Conservation (phyloP, 345 rosid genomes). For the Eutrema heterophyllum region DNA sequence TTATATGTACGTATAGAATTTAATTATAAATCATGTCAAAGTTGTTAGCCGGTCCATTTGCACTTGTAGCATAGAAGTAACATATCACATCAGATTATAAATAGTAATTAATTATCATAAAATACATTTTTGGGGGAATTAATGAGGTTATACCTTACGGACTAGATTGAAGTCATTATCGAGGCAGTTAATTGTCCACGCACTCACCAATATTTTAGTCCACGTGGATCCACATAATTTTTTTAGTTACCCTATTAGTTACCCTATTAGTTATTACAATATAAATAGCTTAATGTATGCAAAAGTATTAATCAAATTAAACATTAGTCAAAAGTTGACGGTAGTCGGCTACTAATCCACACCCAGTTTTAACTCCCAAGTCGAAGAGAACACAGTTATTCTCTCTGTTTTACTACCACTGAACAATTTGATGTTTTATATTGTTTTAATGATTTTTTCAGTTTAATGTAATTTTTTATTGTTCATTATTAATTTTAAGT, state of each 20-base stretch:
- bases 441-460: too few species aligned
- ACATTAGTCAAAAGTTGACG: conserved; percentile 34
- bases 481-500: too few species aligned
- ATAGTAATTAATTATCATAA: background rate
- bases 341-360: conserved; percentile 28
- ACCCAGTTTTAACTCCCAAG: conserved; percentile 18
- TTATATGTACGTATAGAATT: background rate
- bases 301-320: conserved; percentile 4
- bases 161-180: conserved; percentile 27
- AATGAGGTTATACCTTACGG: conserved; percentile 19
- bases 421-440: background rate
- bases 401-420: background rate
- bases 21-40: conserved; percentile 19
- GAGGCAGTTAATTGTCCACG: conserved; percentile 34
- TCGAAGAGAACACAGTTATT: background rate
- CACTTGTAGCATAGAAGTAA: conserved; percentile 25
- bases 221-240: conserved; percentile 11
- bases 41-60: conserved; percentile 34
- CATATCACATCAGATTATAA: conserved; percentile 21
- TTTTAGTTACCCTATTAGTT: too few species aligned
- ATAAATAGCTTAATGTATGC: conserved; percentile 3
- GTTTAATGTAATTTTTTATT: too few species aligned
- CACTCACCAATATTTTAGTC: conserved; percentile 15
- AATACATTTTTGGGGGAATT: conserved; percentile 1
- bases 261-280: background rate